Evolutionary conservation across 306 rosid genomes (phyloP), one percentile per base, ranked within the genome.

Genomic region (Cucurbita pepo): DNA sequence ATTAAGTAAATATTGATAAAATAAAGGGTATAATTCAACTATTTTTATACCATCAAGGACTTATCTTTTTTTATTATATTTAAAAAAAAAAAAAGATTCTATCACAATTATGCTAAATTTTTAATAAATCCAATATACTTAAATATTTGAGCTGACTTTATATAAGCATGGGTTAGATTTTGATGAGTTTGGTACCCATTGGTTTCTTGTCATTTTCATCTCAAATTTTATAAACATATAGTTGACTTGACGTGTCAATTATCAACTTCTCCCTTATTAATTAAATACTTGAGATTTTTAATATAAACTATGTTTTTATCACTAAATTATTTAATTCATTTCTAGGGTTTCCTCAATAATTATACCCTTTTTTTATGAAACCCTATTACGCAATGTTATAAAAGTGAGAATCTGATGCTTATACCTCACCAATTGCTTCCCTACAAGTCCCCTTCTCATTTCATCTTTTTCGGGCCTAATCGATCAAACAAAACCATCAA

Each of bases 221-320:
- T 10, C 18, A 48, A 74, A 54, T 56, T 54, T 75, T 41, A 38
- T 45, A 61, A 44, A n/a, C 65, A 63, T 41, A 30, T 14, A 44
- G 74, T 79, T 75, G 79, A 75, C 74, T 61, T 61, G 45, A 37
- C 57, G 43, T 69, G 44, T 30, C 58, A 38, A 62, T 62, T n/a
- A 38, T 16, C 57, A 34, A 70, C 30, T 37, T 25, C 25, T 51
- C 4, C 2, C 0, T 10, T 65, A 13, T 65, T 38, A 18, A 64
- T 61, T 41, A 19, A 50, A 43, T 44, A 62, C 19, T 41, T n/a
- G 2, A 65, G 16, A 18, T 18, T 65, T 65, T 18, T 65, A 44
- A 18, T 7, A 4, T 43, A 18, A 43, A 44, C 50, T 16, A 62
- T 16, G 6, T 7, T 4, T 16, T 8, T 13, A 60, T 60, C 15